Conservation (phyloP, 345 rosid genomes). For the Rhodamnia rubescens region DNA sequence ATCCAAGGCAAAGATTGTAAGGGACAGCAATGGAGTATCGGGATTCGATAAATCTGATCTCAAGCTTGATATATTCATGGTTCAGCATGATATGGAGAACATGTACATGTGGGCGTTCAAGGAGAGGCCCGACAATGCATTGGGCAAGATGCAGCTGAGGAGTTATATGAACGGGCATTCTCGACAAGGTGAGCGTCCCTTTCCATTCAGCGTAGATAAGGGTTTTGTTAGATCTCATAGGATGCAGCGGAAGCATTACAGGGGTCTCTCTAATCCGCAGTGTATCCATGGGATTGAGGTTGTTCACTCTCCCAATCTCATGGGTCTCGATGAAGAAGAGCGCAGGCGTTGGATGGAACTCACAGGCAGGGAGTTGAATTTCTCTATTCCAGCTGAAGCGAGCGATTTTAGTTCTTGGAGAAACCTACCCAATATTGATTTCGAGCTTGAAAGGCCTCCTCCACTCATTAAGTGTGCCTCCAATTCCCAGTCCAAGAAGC, state of each 20-base stretch:
- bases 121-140: conserved; percentile 93
- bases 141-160: conserved; percentile 97
- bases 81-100: conserved; percentile 99
- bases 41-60: conserved; percentile 86
- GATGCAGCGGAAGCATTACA: conserved; percentile 96
- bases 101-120: conserved; percentile 99
- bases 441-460: conserved; percentile 75
- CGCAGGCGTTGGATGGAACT: conserved; percentile 86
- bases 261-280: conserved; percentile 95
- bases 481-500: conserved; percentile 50
- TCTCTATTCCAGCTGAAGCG: conserved; percentile 68
- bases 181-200: conserved; percentile 86
- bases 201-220: conserved; percentile 88
- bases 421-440: conserved; percentile 79
- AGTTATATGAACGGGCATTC: conserved; percentile 99
- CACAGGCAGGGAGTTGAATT: conserved; percentile 80
- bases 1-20: conserved; percentile 59
- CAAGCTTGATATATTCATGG: conserved; percentile 77
- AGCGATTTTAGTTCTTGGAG: conserved; percentile 95
- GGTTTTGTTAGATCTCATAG: conserved; percentile 93
- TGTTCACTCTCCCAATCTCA: conserved; percentile 64
- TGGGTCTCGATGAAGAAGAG: conserved; percentile 75
- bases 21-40: conserved; percentile 66
- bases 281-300: conserved; percentile 90
- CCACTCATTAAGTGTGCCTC: conserved; percentile 39